Percentiles rank a stretch among this genome's conserved stretches.
phyloP scores from a whole-genome alignment of 257 asterid species.

The Petunia axillaris region DNA sequence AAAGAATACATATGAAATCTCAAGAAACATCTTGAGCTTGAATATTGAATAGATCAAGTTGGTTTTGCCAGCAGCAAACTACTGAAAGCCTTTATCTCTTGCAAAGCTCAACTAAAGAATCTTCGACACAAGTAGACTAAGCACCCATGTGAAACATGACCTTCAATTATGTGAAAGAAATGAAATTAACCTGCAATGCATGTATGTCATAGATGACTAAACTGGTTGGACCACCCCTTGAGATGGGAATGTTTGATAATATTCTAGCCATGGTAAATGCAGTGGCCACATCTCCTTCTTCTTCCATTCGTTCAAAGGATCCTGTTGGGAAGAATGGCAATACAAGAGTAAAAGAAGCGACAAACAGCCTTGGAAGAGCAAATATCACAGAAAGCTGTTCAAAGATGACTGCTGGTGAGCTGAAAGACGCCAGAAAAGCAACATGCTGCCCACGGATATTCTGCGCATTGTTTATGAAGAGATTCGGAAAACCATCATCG shows the following conservation, averaged over 20 bases:
- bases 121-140: not conserved
- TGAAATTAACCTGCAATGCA: constrained; percentile 76
- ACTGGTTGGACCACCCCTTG: constrained; percentile 97
- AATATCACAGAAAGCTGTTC: constrained; percentile 96
- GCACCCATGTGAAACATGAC: not conserved
- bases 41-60: too few relatives aligned
- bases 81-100: not conserved
- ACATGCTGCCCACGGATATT: constrained; percentile 89
- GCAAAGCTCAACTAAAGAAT: not conserved
- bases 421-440: constrained; percentile 91
- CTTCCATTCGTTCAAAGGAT: constrained; percentile 90
- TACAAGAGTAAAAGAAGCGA: constrained; percentile 78
- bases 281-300: constrained; percentile 97
- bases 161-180: not conserved
- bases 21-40: constrained; percentile 15
- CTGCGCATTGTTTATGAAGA: constrained; percentile 87
- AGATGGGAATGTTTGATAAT: constrained; percentile 78
- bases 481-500: constrained; percentile 92
- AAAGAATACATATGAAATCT: not conserved
- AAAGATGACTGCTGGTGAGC: constrained; percentile 86
- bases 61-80: not conserved
- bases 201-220: constrained; percentile 82
- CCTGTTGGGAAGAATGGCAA: constrained; percentile 96
- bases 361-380: constrained; percentile 91
- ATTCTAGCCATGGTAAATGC: constrained; percentile 96